Evolutionary conservation across 768 basidiomycete genomes (phyloP).

Genomic region (Krasilnikovozyma curviuscula): DNA sequence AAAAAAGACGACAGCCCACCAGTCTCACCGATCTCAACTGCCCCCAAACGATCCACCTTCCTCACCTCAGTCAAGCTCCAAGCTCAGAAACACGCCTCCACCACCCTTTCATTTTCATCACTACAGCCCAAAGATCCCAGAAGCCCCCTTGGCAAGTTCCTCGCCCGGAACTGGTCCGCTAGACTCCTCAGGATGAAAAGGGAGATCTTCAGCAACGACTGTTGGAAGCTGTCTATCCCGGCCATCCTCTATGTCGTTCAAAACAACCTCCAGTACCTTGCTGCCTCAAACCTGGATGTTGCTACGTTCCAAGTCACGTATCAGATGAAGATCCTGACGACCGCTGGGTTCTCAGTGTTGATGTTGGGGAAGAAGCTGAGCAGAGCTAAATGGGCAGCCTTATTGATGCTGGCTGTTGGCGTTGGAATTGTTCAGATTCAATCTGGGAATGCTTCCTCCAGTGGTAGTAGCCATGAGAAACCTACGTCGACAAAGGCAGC

Average conservation of each 20-base stretch:
- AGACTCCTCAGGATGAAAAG: constrained; percentile 41
- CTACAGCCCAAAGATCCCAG: not conserved
- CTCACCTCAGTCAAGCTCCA: not conserved
- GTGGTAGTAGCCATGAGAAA: constrained; percentile 3
- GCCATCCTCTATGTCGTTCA: constrained; percentile 89
- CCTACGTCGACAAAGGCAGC: constrained; percentile 8
- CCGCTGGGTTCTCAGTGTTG: constrained; percentile 69
- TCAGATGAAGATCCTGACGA: constrained; percentile 94
- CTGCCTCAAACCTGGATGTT: constrained; percentile 77
- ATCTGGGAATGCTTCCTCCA: constrained; percentile 26
- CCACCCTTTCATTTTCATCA: not conserved
- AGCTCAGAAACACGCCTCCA: no score
- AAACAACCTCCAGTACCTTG: constrained; percentile 89
- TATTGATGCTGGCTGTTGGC: constrained; percentile 67
- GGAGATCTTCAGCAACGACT: constrained; percentile 71
- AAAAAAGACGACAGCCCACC: not conserved
- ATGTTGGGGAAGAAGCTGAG: constrained; percentile 58
- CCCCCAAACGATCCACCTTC: not conserved
- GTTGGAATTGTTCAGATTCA: constrained; percentile 88
- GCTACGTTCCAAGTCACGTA: constrained; percentile 94
- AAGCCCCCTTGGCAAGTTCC: constrained; percentile 1
- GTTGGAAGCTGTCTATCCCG: constrained; percentile 93
- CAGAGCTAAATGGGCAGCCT: constrained; percentile 59
- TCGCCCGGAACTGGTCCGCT: constrained; percentile 14
- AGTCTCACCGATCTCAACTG: not conserved